Conservation (phyloP, 73 alveolate genomes). For the Symbiodinium pilosum region DNA sequence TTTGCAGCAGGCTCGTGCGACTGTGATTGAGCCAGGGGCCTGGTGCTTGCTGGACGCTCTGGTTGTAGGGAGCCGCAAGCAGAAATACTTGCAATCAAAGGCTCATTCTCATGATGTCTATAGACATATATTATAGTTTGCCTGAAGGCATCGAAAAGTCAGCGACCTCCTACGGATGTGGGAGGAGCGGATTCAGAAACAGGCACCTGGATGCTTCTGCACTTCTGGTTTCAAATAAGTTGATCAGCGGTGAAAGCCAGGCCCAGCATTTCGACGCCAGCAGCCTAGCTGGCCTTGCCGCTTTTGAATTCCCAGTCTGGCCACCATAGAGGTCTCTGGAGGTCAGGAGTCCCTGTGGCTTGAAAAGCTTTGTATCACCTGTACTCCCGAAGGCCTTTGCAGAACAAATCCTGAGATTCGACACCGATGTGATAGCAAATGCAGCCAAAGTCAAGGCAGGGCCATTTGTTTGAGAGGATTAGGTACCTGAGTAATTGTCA, state of each 20-base stretch:
- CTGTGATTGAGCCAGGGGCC: slow-evolving; percentile 53
- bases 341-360: background rate
- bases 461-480: background rate
- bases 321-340: background rate
- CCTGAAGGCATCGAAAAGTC: slow-evolving; percentile 78
- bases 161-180: slow-evolving; percentile 89
- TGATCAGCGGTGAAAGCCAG: too few species aligned
- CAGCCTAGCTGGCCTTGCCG: background rate
- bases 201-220: background rate
- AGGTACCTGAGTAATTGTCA: too few species aligned
- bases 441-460: slow-evolving; percentile 85
- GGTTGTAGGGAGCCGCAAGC: background rate
- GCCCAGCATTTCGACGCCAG: slow-evolving; percentile 55
- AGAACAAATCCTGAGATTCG: slow-evolving; percentile 77
- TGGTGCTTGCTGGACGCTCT: background rate
- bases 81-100: background rate
- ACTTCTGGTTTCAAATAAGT: too few species aligned
- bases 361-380: background rate
- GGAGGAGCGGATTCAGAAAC: slow-evolving; percentile 92
- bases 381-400: slow-evolving; percentile 57
- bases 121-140: too few species aligned
- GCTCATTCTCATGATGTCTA: background rate
- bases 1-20: slow-evolving; percentile 68
- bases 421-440: slow-evolving; percentile 77
- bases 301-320: background rate